Evolutionary conservation across 139 green algal species (phyloP), one percentile per base, ranked within the genome.

Genomic region (Chlamydomonas schloesseri): DNA sequence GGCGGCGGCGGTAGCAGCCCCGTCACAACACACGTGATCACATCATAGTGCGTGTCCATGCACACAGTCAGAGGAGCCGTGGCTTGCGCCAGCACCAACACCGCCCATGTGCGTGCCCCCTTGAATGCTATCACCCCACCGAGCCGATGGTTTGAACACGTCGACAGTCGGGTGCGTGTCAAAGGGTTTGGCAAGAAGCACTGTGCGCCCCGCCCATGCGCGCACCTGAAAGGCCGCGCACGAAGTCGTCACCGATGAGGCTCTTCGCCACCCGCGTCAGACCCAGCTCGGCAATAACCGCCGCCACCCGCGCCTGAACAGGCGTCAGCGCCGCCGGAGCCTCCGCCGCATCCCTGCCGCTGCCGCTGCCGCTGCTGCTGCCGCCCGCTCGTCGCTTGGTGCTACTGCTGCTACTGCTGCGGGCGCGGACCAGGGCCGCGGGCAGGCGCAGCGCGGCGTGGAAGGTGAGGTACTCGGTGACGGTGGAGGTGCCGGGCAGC

Each of bases 391-490:
- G 13, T 13, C 55, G 55, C 55, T 62, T 23, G 55, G 18, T 62
- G 20, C 55, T 4, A 11, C 2, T 17, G 20, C 55, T 28, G 55
- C 13, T 58, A 13, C 53, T 23, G 31, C 8, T 17, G 28, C 65
- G 79, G 71, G 46, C 53, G 34, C 33, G 60, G 2, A 67, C 60
- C 8, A 67, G 21, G 2, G 8, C 23, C 60, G 21, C 26, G 58
- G 90, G 90, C 83, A 97, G 74, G 28, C 94, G 89, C 77, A 97
- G 92, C 37, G 82, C 70, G 10, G 94, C 94, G 67, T 96, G 92
- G 88, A 96, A 96, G 47, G 91, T 79, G n/a, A 97, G 92, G 91
- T 96, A 95, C 88, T 97, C 95, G 57, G 34, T 64, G 29, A 96
- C 94, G 11, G 94, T 95, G 62, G 91, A 94, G 17, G 91, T 95